Evolutionary conservation across 768 basidiomycete species (phyloP), one percentile per base, ranked within the genome.

Genomic region (Calocera cornea): DNA sequence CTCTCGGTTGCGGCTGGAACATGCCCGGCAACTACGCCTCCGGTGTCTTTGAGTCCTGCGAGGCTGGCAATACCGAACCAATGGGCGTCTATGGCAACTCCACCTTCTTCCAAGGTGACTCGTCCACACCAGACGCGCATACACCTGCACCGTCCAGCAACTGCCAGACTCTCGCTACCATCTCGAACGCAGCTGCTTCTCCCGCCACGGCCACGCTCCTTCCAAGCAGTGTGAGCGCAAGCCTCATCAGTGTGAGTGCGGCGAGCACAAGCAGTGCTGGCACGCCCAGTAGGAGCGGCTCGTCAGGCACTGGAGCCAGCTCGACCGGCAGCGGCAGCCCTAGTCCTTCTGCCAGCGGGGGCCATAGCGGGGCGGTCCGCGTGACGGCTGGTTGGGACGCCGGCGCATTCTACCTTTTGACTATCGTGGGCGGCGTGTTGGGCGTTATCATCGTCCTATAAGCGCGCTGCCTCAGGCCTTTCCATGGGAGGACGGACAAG

Each of bases 71-170:
- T 49, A 81, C 54, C 14, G 54, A 84, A 82, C 83, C 85, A 1
- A 85, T 86, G 84, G 87, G 86, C 34, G 81, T 88, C n/a, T 87
- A 88, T 71, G 54, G 54, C 2, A 29, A 11, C 7, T 75, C 78
- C 19, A 87, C 86, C 0, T 88, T 84, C 78, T 74, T 80, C 73
- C 89, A 90, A 78, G 86, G 86, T 41, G 75, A 84, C 34, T 79
- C 82, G 0, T 74, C 69, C 0, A 87, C 84, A 1, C 86, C 87
- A 16, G 49, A 79, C 7, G 78, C 85, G 1, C 84, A 87, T 71
- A 81, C 85, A 1, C 77, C 76, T 19, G 70, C 69, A 1, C 27
- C 67, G 2, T 69, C 70, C 14, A 70, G 69, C 34, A 69, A 67
- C 64, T 73, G 72, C 68, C 63, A 54, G 1, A 68, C 68, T 19